phyloP scores from a whole-genome alignment of 805 yeast genomes.

The Hanseniaspora singularis region DNA sequence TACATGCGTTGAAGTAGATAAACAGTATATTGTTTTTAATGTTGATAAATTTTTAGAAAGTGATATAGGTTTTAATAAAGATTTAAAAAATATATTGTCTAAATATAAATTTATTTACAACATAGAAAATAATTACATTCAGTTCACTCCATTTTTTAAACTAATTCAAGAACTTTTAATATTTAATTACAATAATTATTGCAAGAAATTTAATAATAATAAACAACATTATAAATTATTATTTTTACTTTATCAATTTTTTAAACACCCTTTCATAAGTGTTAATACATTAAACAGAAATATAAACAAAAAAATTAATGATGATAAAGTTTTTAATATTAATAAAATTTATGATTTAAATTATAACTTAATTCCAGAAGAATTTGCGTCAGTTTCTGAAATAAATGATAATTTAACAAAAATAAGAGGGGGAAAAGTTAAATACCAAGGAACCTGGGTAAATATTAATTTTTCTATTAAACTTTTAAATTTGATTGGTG shows the following conservation, averaged over 20 bases:
- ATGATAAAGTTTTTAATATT: conserved; percentile 16
- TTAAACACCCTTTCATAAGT: conserved; percentile 1
- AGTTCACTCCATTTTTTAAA: conserved; percentile 9
- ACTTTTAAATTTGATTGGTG: conserved; percentile 45
- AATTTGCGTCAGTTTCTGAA: not conserved
- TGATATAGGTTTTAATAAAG: not conserved
- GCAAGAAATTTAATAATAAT: not conserved
- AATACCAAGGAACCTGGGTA: conserved; percentile 91
- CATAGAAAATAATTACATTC: not conserved
- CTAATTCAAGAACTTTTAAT: conserved; percentile 10
- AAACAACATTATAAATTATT: not conserved
- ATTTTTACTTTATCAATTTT: not conserved
- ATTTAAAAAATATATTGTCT: not conserved
- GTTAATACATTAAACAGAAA: conserved; percentile 43
- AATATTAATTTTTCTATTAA: conserved; percentile 57
- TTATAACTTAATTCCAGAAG: conserved; percentile 20
- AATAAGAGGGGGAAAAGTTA: conserved; percentile 80
- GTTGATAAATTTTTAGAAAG: not conserved
- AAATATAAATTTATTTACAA: conserved; percentile 4
- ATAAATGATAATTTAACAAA: conserved; percentile 35
- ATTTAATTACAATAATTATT: conserved; percentile 2
- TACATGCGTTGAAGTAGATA: not conserved
- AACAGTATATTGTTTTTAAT: not conserved
- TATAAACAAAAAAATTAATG: conserved; percentile 39
- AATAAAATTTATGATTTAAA: conserved; percentile 20